A percentile compares a stretch with the other conserved stretches of the same genome.
phyloP scores from a whole-genome alignment of 192 early-diverging fungal species.

The Coemansia sp. region DNA sequence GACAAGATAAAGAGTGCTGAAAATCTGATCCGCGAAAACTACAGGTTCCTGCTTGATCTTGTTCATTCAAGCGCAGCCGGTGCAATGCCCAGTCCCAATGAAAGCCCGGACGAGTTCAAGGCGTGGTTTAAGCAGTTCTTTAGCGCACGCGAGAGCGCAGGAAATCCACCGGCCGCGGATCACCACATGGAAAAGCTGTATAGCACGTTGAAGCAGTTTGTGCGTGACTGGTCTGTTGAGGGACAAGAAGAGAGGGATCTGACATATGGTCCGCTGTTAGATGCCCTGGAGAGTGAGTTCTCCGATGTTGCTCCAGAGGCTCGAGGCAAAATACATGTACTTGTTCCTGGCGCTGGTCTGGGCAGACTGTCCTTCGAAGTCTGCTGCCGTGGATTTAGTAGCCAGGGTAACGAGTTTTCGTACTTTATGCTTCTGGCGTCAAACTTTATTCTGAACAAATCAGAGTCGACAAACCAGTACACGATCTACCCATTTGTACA shows the following conservation, averaged over 20 bases:
- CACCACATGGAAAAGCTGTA: constrained; percentile 87
- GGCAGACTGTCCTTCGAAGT: constrained; percentile 94
- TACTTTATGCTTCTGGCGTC: constrained; percentile 95
- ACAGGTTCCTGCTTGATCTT: constrained; percentile 49
- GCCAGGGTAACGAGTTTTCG: constrained; percentile 94
- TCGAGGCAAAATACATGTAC: constrained; percentile 66
- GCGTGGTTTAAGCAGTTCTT: constrained; percentile 27
- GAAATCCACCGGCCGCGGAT: constrained; percentile 56
- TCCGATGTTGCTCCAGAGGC: constrained; percentile 12
- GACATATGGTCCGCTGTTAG: constrained; percentile 80
- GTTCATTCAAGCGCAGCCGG: constrained; percentile 30
- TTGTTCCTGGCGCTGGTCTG: constrained; percentile 95
- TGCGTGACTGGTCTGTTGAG: constrained; percentile 91
- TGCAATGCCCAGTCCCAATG: constrained; percentile 24
- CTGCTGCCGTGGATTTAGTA: constrained; percentile 72
- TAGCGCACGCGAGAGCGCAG: constrained; percentile 13
- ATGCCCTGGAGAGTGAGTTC: constrained; percentile 66
- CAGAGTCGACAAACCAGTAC: constrained; percentile 58
- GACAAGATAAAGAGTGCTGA: constrained; percentile 67
- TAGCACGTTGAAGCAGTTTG: constrained; percentile 90
- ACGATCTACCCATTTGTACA: constrained; percentile 91
- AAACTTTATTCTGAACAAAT: constrained; percentile 91
- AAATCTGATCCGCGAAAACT: constrained; percentile 60
- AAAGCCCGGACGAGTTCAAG: constrained; percentile 18
- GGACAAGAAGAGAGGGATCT: constrained; percentile 75